phyloP scores from a whole-genome alignment of 139 green algal genomes.

The Chlorella sp. region DNA sequence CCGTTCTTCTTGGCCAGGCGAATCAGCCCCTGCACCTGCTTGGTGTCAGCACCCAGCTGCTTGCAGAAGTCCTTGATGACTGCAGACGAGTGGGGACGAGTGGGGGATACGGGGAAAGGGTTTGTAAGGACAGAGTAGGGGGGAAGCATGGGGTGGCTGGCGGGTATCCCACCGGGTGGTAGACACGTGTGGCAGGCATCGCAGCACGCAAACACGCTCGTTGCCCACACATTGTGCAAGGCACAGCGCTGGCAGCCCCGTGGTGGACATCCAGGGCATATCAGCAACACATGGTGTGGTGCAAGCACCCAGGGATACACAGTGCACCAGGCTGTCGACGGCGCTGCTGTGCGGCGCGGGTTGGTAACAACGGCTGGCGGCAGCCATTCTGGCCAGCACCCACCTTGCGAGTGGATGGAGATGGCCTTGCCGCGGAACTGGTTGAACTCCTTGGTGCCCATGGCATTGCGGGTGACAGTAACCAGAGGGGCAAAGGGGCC shows the following conservation, averaged over 20 bases:
- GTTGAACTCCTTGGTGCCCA: constrained; percentile 98
- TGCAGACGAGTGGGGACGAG: constrained; percentile 43
- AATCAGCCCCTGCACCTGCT: constrained; percentile 96
- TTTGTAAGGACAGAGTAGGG: no score
- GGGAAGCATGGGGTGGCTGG: no score
- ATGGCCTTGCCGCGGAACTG: constrained; percentile 97
- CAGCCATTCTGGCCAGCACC: not conserved
- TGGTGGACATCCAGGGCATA: not conserved
- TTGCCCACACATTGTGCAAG: no score
- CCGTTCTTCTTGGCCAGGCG: constrained; percentile 98
- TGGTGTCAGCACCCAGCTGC: constrained; percentile 87
- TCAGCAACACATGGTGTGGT: not conserved
- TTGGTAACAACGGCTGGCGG: not conserved
- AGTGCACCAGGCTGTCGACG: not conserved
- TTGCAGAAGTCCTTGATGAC: constrained; percentile 99
- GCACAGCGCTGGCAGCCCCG: no score
- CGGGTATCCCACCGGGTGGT: not conserved
- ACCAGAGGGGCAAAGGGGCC: constrained; percentile 95
- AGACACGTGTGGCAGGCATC: not conserved
- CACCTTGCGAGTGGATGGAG: constrained; percentile 96
- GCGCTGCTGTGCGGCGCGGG: not conserved
- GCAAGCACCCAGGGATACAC: not conserved
- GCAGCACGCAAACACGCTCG: no score
- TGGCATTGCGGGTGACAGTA: constrained; percentile 70
- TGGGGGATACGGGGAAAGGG: no score